These are phyloP conservation scores for Arachis stenosperma DNA, from an alignment of 306 rosid species.

Conservation along the genomic window DNA sequence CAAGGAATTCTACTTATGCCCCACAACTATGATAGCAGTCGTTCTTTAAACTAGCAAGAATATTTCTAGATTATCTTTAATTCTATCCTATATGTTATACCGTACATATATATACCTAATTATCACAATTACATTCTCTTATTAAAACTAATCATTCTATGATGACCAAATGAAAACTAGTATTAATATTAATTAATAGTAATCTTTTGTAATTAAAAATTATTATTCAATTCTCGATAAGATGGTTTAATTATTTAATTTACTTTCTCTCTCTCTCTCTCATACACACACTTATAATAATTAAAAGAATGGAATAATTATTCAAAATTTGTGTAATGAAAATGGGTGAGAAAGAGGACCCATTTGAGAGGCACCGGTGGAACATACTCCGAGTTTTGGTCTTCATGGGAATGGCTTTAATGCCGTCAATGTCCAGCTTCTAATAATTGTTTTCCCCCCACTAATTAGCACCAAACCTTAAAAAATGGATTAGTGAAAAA, in stretches of 20 bases:
- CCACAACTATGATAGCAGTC: not conserved
- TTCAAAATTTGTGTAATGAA: constrained; percentile 10
- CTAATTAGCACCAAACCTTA: constrained; percentile 41
- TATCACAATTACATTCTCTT: not conserved
- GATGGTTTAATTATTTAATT: not conserved
- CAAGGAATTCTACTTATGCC: not conserved
- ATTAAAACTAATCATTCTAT: too few relatives aligned
- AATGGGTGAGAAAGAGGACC: constrained; percentile 44
- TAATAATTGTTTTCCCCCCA: constrained; percentile 73
- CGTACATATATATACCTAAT: not conserved
- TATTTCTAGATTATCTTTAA: not conserved
- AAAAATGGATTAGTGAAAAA: constrained; percentile 35
- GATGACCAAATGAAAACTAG: not conserved
- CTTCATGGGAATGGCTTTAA: constrained; percentile 42
- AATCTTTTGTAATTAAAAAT: not conserved
- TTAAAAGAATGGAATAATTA: not conserved
- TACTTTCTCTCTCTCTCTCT: not conserved
- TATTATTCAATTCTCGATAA: not conserved
- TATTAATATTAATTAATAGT: not conserved
- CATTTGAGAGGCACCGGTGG: constrained; percentile 56
- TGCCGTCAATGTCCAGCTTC: constrained; percentile 60
- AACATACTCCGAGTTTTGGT: constrained; percentile 75
- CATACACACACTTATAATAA: not conserved
- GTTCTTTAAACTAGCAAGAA: not conserved
- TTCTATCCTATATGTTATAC: not conserved